phyloP scores from a whole-genome alignment of 257 asterid genomes.

The Primulina eburnea region DNA sequence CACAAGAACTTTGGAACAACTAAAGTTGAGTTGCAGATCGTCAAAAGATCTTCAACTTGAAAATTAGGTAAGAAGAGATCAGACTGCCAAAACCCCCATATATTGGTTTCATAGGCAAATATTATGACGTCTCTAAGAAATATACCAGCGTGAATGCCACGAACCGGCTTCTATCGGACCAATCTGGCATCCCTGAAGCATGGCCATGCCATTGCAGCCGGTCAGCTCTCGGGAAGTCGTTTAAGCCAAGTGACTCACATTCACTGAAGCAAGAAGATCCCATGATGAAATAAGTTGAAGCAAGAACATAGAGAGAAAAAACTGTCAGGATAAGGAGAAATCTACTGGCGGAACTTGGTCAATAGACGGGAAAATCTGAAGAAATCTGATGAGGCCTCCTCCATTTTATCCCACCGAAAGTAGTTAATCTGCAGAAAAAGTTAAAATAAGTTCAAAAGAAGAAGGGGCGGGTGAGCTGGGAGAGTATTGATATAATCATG shows the following conservation, averaged over 20 bases:
- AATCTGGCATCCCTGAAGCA: conserved; percentile 76
- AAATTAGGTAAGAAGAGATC: not conserved
- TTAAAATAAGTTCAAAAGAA: not conserved
- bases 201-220: conserved; percentile 95
- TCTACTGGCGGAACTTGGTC: conserved; percentile 71
- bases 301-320: conserved; percentile 12
- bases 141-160: conserved; percentile 86
- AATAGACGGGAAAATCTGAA: conserved; percentile 76
- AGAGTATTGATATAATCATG: conserved; percentile 1
- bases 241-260: conserved; percentile 86
- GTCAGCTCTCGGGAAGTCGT: conserved; percentile 89
- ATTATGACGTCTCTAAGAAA: not conserved
- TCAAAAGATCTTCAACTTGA: not conserved
- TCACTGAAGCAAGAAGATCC: conserved; percentile 42
- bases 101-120: not conserved
- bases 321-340: conserved; percentile 6
- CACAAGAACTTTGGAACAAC: not conserved
- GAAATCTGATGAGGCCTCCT: conserved; percentile 67
- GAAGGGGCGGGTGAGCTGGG: not conserved
- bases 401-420: conserved; percentile 95
- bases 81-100: not conserved
- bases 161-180: conserved; percentile 82
- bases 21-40: not conserved
- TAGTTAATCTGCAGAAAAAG: conserved; percentile 71
- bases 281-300: conserved; percentile 11